Percentiles rank a stretch among this genome's conserved stretches.
phyloP scores from a whole-genome alignment of 2,329 filamentous ascomycete genomes.

The Stagonosporopsis rhizophila region DNA sequence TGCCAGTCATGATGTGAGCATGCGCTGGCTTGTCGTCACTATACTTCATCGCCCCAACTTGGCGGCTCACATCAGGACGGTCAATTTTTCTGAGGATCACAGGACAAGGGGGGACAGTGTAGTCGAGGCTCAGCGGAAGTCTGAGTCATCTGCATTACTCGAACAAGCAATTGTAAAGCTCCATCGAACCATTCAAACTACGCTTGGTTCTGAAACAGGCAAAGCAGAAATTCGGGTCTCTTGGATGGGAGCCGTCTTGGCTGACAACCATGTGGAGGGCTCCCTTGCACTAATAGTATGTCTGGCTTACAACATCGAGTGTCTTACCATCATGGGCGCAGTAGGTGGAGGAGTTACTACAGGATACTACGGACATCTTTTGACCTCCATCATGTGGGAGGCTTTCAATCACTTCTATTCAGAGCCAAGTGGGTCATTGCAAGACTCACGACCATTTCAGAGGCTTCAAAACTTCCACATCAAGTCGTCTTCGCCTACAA shows the following conservation, averaged over 20 bases:
- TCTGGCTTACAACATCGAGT: neutral
- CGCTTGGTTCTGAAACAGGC: neutral
- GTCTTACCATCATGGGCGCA: neutral
- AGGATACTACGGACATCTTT: neutral
- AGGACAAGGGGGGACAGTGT: neutral
- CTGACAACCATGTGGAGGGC: neutral
- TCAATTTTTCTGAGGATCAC: neutral
- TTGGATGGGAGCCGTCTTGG: neutral
- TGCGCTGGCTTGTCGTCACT: slow-evolving; percentile 1
- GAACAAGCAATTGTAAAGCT: neutral
- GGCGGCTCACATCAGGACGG: neutral
- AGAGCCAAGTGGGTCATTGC: neutral
- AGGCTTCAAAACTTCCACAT: neutral
- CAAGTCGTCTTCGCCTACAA: neutral
- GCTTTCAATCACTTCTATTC: neutral
- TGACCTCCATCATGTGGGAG: neutral
- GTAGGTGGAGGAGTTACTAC: neutral
- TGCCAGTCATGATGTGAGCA: neutral
- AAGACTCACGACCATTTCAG: neutral
- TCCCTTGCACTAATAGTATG: neutral
- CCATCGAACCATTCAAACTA: neutral
- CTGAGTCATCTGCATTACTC: neutral
- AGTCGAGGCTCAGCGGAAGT: neutral
- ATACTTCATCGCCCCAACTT: neutral
- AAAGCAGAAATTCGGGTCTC: neutral